Evolutionary conservation across 2,329 filamentous ascomycete genomes (phyloP).

Genomic region (Exophiala dermatitidis): DNA sequence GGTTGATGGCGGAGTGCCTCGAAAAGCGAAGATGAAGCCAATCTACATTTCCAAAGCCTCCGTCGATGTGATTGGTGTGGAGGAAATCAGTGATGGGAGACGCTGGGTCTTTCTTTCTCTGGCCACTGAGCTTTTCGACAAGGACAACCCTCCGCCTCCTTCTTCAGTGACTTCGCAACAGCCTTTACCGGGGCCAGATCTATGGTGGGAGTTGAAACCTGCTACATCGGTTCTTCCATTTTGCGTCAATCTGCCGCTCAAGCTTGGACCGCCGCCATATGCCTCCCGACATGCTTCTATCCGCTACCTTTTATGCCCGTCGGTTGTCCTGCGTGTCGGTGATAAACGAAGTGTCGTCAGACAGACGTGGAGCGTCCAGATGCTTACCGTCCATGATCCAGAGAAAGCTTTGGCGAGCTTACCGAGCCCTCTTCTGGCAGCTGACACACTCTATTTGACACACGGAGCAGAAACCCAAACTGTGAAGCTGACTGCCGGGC

Average conservation of each 20-base stretch:
- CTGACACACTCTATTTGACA: constrained; percentile 41
- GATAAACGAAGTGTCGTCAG: constrained; percentile 45
- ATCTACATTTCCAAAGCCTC: constrained; percentile 45
- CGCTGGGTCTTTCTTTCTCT: constrained; percentile 46
- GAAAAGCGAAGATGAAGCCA: constrained; percentile 32
- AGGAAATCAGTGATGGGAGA: constrained; percentile 43
- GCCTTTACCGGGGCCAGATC: constrained; percentile 24
- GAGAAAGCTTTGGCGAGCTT: constrained; percentile 50
- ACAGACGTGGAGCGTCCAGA: constrained; percentile 43
- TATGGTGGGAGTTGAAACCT: constrained; percentile 45
- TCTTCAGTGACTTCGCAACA: constrained; percentile 44
- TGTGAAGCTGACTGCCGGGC: constrained; percentile 45
- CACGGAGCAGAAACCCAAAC: constrained; percentile 38
- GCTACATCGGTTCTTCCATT: constrained; percentile 45
- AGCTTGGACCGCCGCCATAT: constrained; percentile 50
- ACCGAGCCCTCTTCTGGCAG: constrained; percentile 32
- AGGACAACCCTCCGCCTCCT: constrained; percentile 44
- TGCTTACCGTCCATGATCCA: constrained; percentile 50
- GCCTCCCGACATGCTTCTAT: constrained; percentile 47
- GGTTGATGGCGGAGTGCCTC: constrained; percentile 41
- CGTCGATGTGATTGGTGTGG: constrained; percentile 47
- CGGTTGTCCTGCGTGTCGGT: constrained; percentile 42
- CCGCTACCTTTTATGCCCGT: constrained; percentile 44
- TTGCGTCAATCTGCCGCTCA: constrained; percentile 47
- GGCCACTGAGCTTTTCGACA: constrained; percentile 46